These are phyloP conservation scores for Actinomortierella ambigua DNA, from an alignment of 371 early-diverging fungal genomes.

Conservation along the genomic window DNA sequence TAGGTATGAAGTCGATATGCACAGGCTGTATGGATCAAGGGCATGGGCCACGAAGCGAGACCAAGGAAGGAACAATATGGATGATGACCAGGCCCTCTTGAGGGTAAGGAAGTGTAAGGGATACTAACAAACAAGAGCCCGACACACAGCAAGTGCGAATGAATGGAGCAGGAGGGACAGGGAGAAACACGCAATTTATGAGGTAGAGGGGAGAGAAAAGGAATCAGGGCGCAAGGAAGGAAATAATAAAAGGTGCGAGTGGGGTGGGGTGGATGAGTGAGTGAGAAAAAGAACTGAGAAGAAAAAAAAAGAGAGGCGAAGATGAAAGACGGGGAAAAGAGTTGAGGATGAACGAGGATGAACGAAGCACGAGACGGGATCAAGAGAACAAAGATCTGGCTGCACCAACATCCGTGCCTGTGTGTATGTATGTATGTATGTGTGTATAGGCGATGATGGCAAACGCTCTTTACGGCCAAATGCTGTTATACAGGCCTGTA, in stretches of 20 bases:
- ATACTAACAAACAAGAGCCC: background rate
- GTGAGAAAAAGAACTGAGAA: background rate
- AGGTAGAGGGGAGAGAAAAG: conserved; percentile 2
- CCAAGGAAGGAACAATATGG: background rate
- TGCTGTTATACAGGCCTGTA: too few relatives aligned
- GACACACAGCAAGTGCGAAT: background rate
- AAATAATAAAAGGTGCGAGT: background rate
- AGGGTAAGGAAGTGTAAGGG: background rate
- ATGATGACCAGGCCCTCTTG: background rate
- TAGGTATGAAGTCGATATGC: too few relatives aligned
- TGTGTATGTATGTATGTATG: too few relatives aligned
- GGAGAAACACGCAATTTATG: background rate
- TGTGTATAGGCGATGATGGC: too few relatives aligned
- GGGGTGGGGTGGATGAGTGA: conserved; percentile 1
- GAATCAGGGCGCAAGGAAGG: conserved; percentile 7
- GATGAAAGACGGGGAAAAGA: background rate
- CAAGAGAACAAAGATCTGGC: too few relatives aligned
- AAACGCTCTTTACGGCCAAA: too few relatives aligned
- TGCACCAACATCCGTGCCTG: too few relatives aligned
- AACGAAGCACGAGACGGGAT: too few relatives aligned
- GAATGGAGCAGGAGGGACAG: background rate
- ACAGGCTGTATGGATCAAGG: too few relatives aligned
- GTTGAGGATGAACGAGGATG: background rate
- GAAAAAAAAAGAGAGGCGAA: background rate
- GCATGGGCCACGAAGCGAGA: too few relatives aligned